phyloP scores from a whole-genome alignment of 2,329 filamentous ascomycete species.

The Akanthomyces lecanii region DNA sequence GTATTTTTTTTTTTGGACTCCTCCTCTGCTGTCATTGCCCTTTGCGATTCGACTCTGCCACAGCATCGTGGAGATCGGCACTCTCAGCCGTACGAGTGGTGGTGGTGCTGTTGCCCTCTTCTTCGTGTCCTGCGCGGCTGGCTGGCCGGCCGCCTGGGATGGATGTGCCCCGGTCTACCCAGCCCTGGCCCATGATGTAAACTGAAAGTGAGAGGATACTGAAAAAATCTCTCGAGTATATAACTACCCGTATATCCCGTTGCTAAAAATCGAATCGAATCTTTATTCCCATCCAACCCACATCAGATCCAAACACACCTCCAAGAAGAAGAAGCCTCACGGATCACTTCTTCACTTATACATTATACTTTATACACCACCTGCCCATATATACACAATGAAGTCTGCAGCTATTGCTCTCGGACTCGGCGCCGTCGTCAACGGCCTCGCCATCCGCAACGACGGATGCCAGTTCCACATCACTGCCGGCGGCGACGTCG shows the following conservation, averaged over 20 bases:
- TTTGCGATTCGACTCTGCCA: background rate
- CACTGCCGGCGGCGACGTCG: conserved; percentile 42
- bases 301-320: background rate
- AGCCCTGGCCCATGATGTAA: conserved; percentile 8
- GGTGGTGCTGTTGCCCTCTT: background rate
- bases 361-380: background rate
- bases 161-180: background rate
- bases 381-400: conserved; percentile 7
- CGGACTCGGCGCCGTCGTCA: conserved; percentile 20
- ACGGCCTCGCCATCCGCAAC: conserved; percentile 19
- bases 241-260: background rate
- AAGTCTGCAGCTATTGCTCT: conserved; percentile 19
- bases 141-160: background rate
- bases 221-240: background rate
- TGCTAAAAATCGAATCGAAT: background rate
- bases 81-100: background rate
- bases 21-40: background rate
- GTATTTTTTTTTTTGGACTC: background rate
- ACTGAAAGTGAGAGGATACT: background rate
- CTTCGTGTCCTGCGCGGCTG: background rate
- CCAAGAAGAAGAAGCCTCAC: background rate
- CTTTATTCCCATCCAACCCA: background rate
- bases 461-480: conserved; percentile 43
- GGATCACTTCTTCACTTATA: background rate
- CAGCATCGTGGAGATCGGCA: conserved; percentile 2